These are phyloP conservation scores for Quercus lobata DNA, from an alignment of 331 rosid genomes.

Conservation along the genomic window DNA sequence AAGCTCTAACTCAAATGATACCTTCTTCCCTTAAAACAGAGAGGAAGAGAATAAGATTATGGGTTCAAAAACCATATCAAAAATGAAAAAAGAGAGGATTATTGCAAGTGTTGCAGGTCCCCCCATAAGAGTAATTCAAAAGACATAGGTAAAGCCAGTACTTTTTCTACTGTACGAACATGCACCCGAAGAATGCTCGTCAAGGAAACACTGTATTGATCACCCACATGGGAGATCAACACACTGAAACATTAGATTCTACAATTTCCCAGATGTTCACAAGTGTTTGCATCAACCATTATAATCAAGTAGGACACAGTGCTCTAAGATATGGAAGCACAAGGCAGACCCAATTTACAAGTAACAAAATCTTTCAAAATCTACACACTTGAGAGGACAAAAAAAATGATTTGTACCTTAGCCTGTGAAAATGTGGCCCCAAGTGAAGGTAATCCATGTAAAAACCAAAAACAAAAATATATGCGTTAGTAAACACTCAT, in stretches of 20 bases:
- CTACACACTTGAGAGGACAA: neutral
- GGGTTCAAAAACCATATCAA: too few species aligned
- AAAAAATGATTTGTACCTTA: conserved; percentile 55
- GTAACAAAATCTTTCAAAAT: neutral
- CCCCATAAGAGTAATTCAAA: neutral
- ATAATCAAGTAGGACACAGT: neutral
- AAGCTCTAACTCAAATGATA: neutral
- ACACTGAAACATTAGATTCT: neutral
- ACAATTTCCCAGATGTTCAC: neutral
- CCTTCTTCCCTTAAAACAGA: too few species aligned
- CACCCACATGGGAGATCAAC: neutral
- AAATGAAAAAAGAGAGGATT: neutral
- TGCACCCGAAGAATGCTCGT: too few species aligned
- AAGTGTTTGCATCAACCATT: neutral
- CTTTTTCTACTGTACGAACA: too few species aligned
- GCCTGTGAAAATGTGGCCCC: conserved; percentile 50
- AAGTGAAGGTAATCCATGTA: conserved; percentile 34
- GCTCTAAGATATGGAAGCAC: neutral
- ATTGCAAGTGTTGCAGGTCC: neutral
- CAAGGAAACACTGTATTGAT: neutral
- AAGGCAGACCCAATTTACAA: neutral
- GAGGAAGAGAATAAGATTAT: too few species aligned
- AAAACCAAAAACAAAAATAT: conserved; percentile 15
- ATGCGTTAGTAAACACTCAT: conserved; percentile 26
- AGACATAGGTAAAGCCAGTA: too few species aligned